These are phyloP conservation scores for Ajuga chamaepitys DNA, from an alignment of 257 asterid species.

Conservation along the genomic window DNA sequence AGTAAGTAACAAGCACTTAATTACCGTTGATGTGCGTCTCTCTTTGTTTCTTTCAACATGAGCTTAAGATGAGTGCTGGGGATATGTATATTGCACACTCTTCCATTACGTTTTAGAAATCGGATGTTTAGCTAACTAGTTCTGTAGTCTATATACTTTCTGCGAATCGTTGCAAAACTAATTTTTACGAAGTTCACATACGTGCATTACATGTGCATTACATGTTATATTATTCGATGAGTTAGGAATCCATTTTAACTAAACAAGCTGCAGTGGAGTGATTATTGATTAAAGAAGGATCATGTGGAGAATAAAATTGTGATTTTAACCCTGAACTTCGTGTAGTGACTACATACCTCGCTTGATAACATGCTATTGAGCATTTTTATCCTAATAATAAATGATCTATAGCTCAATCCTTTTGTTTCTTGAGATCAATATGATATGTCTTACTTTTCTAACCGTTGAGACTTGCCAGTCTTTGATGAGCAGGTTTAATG, in stretches of 20 bases:
- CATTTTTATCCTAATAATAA: not conserved
- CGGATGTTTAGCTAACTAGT: no score
- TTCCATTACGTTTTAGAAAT: not conserved
- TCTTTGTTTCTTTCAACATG: not conserved
- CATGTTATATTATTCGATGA: not conserved
- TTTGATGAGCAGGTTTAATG: slow-evolving; percentile 92
- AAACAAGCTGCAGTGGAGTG: not conserved
- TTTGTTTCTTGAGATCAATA: not conserved
- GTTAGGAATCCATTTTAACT: not conserved
- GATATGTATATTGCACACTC: not conserved
- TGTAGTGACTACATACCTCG: not conserved
- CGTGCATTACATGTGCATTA: not conserved
- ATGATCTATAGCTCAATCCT: not conserved
- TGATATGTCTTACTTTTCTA: slow-evolving; percentile 21
- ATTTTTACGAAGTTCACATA: not conserved
- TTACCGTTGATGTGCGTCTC: not conserved
- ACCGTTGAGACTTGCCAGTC: slow-evolving; percentile 58
- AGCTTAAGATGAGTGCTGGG: not conserved
- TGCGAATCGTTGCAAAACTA: not conserved
- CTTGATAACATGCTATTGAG: not conserved
- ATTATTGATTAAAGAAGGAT: not conserved
- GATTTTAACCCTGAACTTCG: not conserved
- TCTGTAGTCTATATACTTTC: not conserved
- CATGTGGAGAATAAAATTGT: not conserved
- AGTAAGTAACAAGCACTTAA: slow-evolving; percentile 32